Evolutionary conservation across 179 eudicot species (phyloP), one percentile per base, ranked within the genome.

Genomic region (Silene vulgaris): DNA sequence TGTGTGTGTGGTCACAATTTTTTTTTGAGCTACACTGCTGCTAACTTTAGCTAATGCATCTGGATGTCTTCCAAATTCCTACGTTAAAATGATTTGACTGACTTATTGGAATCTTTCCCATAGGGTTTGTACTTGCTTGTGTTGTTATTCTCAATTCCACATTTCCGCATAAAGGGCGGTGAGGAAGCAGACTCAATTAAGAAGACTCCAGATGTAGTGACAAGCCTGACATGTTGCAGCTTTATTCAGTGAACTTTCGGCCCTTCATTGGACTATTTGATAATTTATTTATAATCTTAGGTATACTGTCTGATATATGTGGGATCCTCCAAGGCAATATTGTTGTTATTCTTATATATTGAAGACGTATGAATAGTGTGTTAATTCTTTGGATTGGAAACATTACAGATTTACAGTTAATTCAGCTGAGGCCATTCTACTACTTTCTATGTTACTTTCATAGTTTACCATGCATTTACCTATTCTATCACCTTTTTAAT

Each of bases 91-190:
- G 60, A 76, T 82, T 82, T 87, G 83, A 87, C 84, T 71, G 75
- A 76, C 83, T 81, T 82, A 82, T 87, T 87, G 81, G 81, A 81
- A 81, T 85, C 85, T 85, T 84, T 81, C 83, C 74, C 86, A 83
- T 87, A 87, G 90, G 90, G 78, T 77, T 73, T 85, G 80, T 85
- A 83, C 85, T 87, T 87, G 88, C 87, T 86, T 86, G 73, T 83
- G 71, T 87, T 86, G 32, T 87, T 79, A 79, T 85, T 83, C 86
- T 75, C 81, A 76, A 73, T 82, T 72, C 77, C 82, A 76, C 86
- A 72, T 85, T 82, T 72, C 77, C 84, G 74, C 86, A 72, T 87
- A 81, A 79, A 83, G 81, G 89, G 83, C 76, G 88, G 82, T 83
- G 90, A 81, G 82, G 90, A 83, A 83, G 90, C 90, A 78, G 90